Evolutionary conservation across 257 asterid genomes (phyloP).

Genomic region (Fraxinus excelsior): DNA sequence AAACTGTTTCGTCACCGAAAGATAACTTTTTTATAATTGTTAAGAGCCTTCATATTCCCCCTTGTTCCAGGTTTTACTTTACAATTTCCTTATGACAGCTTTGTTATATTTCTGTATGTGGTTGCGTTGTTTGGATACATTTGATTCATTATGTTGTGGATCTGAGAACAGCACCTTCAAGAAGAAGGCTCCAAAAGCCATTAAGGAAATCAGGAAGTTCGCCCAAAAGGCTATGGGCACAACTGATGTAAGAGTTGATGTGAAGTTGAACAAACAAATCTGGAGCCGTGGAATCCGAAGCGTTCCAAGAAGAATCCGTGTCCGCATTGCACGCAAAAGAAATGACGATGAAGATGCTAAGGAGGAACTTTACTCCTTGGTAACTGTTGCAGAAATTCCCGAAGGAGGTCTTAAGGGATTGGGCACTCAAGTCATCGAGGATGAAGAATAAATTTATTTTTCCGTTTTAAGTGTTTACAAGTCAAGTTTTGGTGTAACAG

Average conservation of each 20-base stretch:
- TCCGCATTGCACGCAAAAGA: constrained; percentile 54
- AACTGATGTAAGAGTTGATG: constrained; percentile 49
- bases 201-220: constrained; percentile 53
- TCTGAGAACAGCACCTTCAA: constrained; percentile 39
- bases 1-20: neutral
- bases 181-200: constrained; percentile 59
- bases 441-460: constrained; percentile 36
- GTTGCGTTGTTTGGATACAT: neutral
- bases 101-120: neutral
- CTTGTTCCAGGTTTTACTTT: neutral
- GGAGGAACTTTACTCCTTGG: constrained; percentile 61
- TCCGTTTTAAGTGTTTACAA: neutral
- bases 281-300: constrained; percentile 62
- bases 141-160: neutral
- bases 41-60: neutral
- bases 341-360: constrained; percentile 62
- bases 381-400: constrained; percentile 52
- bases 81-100: neutral
- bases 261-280: constrained; percentile 51
- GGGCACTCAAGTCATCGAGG: constrained; percentile 49
- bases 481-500: neutral
- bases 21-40: neutral
- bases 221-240: constrained; percentile 63
- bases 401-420: constrained; percentile 49
- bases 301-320: constrained; percentile 54